A percentile compares a stretch with the other conserved stretches of the same genome.
phyloP scores from a whole-genome alignment of 305 asterid species.

The Fraxinus angustifolia region DNA sequence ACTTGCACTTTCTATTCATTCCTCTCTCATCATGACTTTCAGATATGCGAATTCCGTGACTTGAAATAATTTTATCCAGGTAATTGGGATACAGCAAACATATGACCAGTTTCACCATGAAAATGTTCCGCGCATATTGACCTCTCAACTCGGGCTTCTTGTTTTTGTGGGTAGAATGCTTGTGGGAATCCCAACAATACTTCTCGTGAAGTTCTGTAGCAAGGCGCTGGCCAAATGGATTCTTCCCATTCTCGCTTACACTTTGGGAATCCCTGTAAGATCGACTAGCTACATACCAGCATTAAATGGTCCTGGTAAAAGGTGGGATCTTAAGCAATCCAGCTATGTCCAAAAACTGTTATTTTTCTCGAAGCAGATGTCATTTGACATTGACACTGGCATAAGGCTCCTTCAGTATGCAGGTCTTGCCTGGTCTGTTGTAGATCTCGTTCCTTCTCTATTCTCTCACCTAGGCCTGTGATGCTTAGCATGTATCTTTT shows the following conservation, averaged over 20 bases:
- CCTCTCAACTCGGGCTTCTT: slow-evolving; percentile 49
- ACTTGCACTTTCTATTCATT: not conserved
- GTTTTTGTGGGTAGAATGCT: slow-evolving; percentile 66
- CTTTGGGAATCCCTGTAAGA: slow-evolving; percentile 75
- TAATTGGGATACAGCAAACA: slow-evolving; percentile 81
- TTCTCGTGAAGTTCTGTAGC: slow-evolving; percentile 78
- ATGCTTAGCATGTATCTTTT: slow-evolving; percentile 23
- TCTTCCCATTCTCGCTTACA: slow-evolving; percentile 72
- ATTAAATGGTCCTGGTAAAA: slow-evolving; percentile 45
- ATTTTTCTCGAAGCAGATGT: slow-evolving; percentile 57
- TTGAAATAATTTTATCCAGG: slow-evolving; percentile 47
- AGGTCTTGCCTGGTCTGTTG: slow-evolving; percentile 94
- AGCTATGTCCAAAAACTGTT: slow-evolving; percentile 64
- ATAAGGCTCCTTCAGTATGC: slow-evolving; percentile 89
- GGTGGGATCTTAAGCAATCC: slow-evolving; percentile 51
- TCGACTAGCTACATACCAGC: slow-evolving; percentile 73
- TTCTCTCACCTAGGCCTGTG: slow-evolving; percentile 63
- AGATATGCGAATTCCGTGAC: not conserved
- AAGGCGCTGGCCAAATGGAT: slow-evolving; percentile 87
- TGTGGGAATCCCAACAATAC: slow-evolving; percentile 77
- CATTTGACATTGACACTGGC: slow-evolving; percentile 85
- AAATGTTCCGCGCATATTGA: slow-evolving; percentile 59
- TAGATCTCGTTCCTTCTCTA: slow-evolving; percentile 83
- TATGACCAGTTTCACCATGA: slow-evolving; percentile 88
- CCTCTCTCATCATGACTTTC: not conserved